Percentiles rank a stretch among this genome's conserved stretches.
phyloP scores from a whole-genome alignment of 345 rosid genomes.

The Corymbia maculata region DNA sequence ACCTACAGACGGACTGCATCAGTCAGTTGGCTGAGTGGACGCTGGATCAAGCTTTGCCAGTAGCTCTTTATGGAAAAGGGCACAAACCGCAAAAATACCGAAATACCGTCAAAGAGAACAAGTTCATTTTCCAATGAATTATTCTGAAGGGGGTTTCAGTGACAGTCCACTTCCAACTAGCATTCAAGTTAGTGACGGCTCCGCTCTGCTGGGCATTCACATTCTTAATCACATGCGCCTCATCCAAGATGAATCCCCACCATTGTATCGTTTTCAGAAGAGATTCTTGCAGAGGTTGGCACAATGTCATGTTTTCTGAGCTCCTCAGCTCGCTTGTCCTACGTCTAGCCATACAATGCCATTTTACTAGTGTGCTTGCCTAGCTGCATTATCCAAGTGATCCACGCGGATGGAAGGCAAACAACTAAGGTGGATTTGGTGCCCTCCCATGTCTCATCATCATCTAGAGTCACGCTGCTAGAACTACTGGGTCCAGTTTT shows the following conservation, averaged over 20 bases:
- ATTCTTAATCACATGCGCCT: constrained; percentile 80
- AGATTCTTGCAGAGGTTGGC: constrained; percentile 30
- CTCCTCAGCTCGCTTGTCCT: constrained; percentile 54
- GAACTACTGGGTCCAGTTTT: constrained; percentile 7
- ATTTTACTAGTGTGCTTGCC: constrained; percentile 66
- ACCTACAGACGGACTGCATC: constrained; percentile 67
- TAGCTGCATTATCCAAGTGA: constrained; percentile 69
- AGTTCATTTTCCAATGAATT: constrained; percentile 57
- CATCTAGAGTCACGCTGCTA: neutral
- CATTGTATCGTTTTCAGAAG: constrained; percentile 64
- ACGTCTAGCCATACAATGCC: constrained; percentile 55
- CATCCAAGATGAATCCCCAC: constrained; percentile 84
- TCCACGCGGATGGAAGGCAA: constrained; percentile 72
- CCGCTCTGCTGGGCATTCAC: constrained; percentile 63
- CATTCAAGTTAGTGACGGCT: constrained; percentile 57
- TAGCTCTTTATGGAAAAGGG: constrained; percentile 74
- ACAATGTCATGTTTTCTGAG: constrained; percentile 62
- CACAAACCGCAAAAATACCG: constrained; percentile 64
- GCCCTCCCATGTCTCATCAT: neutral
- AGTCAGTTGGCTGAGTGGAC: constrained; percentile 50
- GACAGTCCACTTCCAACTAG: constrained; percentile 68
- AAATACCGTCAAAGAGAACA: constrained; percentile 77
- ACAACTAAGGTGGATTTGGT: constrained; percentile 55
- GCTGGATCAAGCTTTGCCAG: constrained; percentile 72
- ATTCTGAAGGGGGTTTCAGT: constrained; percentile 94